These are phyloP conservation scores for Trifolium pratense DNA, from an alignment of 306 rosid genomes.

Conservation along the genomic window DNA sequence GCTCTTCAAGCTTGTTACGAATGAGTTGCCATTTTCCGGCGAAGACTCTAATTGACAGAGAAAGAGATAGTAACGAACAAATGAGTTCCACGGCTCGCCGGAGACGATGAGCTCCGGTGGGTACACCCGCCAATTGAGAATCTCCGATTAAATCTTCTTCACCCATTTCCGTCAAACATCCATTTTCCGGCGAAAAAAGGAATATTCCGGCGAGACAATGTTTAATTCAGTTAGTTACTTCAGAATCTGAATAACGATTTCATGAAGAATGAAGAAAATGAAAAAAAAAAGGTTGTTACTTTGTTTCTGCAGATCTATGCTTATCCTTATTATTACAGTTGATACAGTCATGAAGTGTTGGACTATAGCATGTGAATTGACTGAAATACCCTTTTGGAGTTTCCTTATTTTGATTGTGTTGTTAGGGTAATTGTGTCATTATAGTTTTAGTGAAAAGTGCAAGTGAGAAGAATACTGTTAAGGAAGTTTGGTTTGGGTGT, in stretches of 20 bases:
- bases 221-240: neutral
- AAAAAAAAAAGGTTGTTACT: neutral
- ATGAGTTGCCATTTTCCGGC: slow-evolving; percentile 83
- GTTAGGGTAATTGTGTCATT: slow-evolving; percentile 38
- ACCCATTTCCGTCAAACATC: slow-evolving; percentile 55
- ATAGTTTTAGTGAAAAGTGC: neutral
- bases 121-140: slow-evolving; percentile 33
- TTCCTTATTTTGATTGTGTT: neutral
- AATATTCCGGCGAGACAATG: slow-evolving; percentile 45
- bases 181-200: slow-evolving; percentile 49
- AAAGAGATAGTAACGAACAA: slow-evolving; percentile 63
- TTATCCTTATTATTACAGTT: slow-evolving; percentile 50
- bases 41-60: slow-evolving; percentile 73
- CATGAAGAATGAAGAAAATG: slow-evolving; percentile 28
- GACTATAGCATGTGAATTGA: slow-evolving; percentile 27
- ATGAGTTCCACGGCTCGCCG: slow-evolving; percentile 57
- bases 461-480: neutral
- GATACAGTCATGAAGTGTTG: slow-evolving; percentile 45
- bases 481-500: slow-evolving; percentile 44
- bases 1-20: slow-evolving; percentile 76
- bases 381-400: slow-evolving; percentile 41
- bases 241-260: slow-evolving; percentile 41
- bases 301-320: slow-evolving; percentile 41
- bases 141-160: slow-evolving; percentile 45
- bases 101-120: slow-evolving; percentile 51